Base-by-base conservation (phyloP, 345 rosid genomes). In the Heritiera littoralis region DNA sequence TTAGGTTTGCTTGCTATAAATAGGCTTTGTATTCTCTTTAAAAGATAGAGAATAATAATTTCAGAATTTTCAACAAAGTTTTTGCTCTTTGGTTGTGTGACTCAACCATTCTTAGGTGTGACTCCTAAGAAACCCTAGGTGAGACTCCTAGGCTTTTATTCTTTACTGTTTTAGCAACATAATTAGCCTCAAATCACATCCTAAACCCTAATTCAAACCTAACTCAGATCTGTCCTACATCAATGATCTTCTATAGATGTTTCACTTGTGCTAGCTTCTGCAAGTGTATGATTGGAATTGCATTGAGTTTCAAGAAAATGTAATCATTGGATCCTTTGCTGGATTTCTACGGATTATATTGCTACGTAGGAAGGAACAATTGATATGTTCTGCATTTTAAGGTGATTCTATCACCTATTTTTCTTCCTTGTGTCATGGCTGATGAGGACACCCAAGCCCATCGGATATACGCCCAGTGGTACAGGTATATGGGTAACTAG, bases 331-430 rank as follows among this genome's bases (percentile, higher is more conserved):
- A 51, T 70, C 74, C 48, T 58, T 43, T 69, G 78, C 74, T 78
- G 56, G 81, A 69, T 75, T 28, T n/a, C 13, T 61, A 49, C 60
- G 49, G 66, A 67, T 49, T 76, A 32, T 67, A 41, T 66, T 59
- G 75, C 48, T 72, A 72, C 69, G 14, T 79, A 64, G 72, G 85
- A 73, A 65, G 70, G 66, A 46, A 56, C 41, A 69, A 59, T 77
- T 65, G 20, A 71, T 30, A 51, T 81, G 76, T 77, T 72, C 72
- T 78, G 79, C 43, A 75, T 72, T 72, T 78, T 66, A 4, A 52
- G 77, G 76, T 69, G 75, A 76, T 78, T 77, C 49, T 60, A 58
- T 63, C 48, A 35, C 63, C 41, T 23, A 6, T 79, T 59, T 4
- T 63, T 59, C 74, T 77, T 67, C 18, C 55, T 45, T 79, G 49